phyloP scores from a whole-genome alignment of 805 yeast genomes.

The Metschnikowia kunwiensis region DNA sequence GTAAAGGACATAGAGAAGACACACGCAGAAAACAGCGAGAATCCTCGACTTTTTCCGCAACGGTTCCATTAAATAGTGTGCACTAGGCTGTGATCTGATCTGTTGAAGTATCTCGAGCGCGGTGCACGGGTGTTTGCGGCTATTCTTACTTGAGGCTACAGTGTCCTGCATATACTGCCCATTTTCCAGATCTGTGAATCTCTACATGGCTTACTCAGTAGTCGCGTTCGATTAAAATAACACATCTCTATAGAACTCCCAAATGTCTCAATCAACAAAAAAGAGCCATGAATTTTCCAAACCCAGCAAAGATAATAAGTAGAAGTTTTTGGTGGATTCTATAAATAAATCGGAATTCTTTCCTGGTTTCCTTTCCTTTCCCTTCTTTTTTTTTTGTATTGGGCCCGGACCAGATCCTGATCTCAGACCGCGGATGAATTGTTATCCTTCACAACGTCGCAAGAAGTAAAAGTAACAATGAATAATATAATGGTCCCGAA shows the following conservation, averaged over 20 bases:
- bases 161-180: too few species aligned
- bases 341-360: constrained; percentile 17
- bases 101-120: neutral
- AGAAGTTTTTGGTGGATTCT: constrained; percentile 16
- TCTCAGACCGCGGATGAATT: constrained; percentile 13
- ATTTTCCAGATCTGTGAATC: too few species aligned
- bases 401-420: constrained; percentile 3
- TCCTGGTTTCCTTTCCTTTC: constrained; percentile 15
- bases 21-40: constrained; percentile 9
- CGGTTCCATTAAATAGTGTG: constrained; percentile 3
- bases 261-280: constrained; percentile 42
- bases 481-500: constrained; percentile 15
- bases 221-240: constrained; percentile 25
- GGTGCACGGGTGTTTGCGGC: constrained; percentile 8
- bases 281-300: constrained; percentile 17
- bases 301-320: constrained; percentile 19
- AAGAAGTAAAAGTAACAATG: constrained; percentile 10
- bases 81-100: neutral
- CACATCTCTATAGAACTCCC: constrained; percentile 30
- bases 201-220: neutral
- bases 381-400: constrained; percentile 15
- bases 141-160: too few species aligned
- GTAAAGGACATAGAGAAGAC: constrained; percentile 8
- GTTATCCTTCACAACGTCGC: constrained; percentile 7
- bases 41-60: constrained; percentile 8